Percentiles rank a stretch among this genome's conserved stretches.
phyloP scores from a whole-genome alignment of 1,284 basidiomycete genomes.

The Vanrija sp. region DNA sequence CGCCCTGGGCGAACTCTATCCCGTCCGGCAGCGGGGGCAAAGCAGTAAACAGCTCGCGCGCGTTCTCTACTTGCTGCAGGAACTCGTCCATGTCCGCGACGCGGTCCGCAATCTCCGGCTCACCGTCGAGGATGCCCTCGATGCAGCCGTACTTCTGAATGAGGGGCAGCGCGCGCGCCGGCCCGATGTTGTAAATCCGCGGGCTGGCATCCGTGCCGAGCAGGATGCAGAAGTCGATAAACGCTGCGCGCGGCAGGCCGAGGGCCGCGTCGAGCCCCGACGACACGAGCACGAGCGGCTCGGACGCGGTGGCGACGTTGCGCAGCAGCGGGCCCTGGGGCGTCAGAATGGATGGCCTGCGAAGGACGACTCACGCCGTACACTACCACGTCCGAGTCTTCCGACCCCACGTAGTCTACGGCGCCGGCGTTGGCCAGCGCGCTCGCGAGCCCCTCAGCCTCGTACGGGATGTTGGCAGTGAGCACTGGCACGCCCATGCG shows the following conservation, averaged over 20 bases:
- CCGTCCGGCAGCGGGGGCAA: slow-evolving; percentile 32
- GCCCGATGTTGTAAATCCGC: slow-evolving; percentile 74
- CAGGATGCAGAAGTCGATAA: slow-evolving; percentile 76
- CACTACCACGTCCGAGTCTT: slow-evolving; percentile 61
- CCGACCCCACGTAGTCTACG: slow-evolving; percentile 79
- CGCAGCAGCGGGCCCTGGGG: slow-evolving; percentile 68
- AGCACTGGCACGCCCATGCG: slow-evolving; percentile 75
- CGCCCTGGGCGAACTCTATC: neutral
- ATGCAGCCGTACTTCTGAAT: slow-evolving; percentile 68
- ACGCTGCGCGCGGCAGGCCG: slow-evolving; percentile 56
- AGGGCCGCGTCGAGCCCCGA: slow-evolving; percentile 60
- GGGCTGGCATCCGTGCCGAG: slow-evolving; percentile 84
- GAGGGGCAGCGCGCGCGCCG: slow-evolving; percentile 64
- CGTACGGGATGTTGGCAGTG: slow-evolving; percentile 62
- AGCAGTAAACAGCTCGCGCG: slow-evolving; percentile 41
- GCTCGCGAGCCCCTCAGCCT: slow-evolving; percentile 78
- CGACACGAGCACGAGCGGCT: slow-evolving; percentile 63
- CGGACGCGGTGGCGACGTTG: slow-evolving; percentile 60
- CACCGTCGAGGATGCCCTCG: slow-evolving; percentile 61
- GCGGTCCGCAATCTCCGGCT: slow-evolving; percentile 18
- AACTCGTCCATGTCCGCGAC: slow-evolving; percentile 28
- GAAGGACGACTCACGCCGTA: slow-evolving; percentile 33
- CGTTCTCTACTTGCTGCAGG: slow-evolving; percentile 36
- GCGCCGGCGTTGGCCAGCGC: slow-evolving; percentile 65
- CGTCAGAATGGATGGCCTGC: too few relatives aligned